These are phyloP conservation scores for Trichoderma gracile DNA, from an alignment of 2,329 filamentous ascomycete species.

Conservation along the genomic window DNA sequence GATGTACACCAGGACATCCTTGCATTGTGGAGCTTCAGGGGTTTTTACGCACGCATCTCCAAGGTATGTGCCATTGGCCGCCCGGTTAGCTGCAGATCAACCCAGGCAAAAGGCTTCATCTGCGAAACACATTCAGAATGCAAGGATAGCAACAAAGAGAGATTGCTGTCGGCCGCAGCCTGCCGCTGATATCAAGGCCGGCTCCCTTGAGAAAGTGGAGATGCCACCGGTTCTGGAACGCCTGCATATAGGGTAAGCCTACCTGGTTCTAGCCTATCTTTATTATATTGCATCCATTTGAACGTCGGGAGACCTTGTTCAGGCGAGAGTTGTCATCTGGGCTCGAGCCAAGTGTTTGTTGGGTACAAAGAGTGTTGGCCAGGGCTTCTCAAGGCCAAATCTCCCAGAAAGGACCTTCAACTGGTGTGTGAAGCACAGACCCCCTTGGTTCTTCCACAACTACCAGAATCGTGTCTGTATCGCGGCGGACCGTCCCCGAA, in stretches of 20 bases:
- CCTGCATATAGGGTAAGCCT: neutral
- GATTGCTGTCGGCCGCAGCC: neutral
- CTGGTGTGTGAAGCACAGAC: neutral
- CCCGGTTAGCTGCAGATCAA: constrained; percentile 18
- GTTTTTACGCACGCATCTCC: constrained; percentile 5
- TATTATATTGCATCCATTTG: neutral
- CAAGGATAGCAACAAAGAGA: neutral
- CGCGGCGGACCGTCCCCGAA: neutral
- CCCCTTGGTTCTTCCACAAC: neutral
- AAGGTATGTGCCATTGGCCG: constrained; percentile 16
- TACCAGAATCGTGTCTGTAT: neutral
- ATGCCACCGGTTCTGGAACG: neutral
- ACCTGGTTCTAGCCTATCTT: neutral
- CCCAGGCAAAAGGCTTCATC: constrained; percentile 2
- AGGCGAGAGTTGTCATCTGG: constrained; percentile 4
- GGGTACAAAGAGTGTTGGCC: neutral
- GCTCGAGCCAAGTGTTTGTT: neutral
- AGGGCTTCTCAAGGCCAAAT: neutral
- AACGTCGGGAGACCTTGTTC: neutral
- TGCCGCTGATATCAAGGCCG: neutral
- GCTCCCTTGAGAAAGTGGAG: neutral
- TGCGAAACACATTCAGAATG: neutral
- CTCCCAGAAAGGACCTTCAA: neutral
- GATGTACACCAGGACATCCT: neutral
- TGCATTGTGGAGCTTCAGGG: constrained; percentile 17